phyloP scores from a whole-genome alignment of 768 basidiomycete species.

The Hortiboletus campestris region DNA sequence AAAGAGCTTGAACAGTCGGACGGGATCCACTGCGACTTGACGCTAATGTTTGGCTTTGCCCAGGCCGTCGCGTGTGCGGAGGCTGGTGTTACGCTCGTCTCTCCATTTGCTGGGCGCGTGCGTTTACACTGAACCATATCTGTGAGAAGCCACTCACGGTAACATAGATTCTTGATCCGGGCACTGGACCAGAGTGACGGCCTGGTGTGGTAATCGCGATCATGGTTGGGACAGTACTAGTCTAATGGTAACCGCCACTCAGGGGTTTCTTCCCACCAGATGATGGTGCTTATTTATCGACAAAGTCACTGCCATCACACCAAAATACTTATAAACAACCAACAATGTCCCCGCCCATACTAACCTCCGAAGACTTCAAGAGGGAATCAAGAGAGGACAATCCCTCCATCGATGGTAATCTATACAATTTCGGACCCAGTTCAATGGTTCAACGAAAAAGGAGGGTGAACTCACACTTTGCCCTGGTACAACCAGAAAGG shows the following conservation, averaged over 20 bases:
- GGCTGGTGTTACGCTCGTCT: slow-evolving; percentile 94
- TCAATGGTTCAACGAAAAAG: background rate
- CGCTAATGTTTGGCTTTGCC: slow-evolving; percentile 93
- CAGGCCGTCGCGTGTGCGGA: slow-evolving; percentile 98
- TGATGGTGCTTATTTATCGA: too few relatives aligned
- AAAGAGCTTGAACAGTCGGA: slow-evolving; percentile 87
- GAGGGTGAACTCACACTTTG: slow-evolving; percentile 8
- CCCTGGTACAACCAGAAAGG: background rate
- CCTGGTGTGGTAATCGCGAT: too few relatives aligned
- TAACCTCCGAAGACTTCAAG: too few relatives aligned
- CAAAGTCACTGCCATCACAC: too few relatives aligned
- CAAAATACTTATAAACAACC: too few relatives aligned
- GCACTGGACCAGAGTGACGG: too few relatives aligned
- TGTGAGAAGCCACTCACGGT: slow-evolving; percentile 22
- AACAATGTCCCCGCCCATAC: too few relatives aligned
- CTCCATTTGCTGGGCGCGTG: slow-evolving; percentile 95
- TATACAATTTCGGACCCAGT: background rate
- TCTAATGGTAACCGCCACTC: too few relatives aligned
- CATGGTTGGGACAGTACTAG: too few relatives aligned
- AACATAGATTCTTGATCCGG: slow-evolving; percentile 84
- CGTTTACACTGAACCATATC: slow-evolving; percentile 27
- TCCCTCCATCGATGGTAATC: slow-evolving; percentile 9
- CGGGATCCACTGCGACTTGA: slow-evolving; percentile 95
- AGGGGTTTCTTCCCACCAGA: too few relatives aligned
- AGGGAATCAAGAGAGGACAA: background rate